Conservation (phyloP, 2,329 filamentous ascomycete genomes). For the Cytospora leucostoma region DNA sequence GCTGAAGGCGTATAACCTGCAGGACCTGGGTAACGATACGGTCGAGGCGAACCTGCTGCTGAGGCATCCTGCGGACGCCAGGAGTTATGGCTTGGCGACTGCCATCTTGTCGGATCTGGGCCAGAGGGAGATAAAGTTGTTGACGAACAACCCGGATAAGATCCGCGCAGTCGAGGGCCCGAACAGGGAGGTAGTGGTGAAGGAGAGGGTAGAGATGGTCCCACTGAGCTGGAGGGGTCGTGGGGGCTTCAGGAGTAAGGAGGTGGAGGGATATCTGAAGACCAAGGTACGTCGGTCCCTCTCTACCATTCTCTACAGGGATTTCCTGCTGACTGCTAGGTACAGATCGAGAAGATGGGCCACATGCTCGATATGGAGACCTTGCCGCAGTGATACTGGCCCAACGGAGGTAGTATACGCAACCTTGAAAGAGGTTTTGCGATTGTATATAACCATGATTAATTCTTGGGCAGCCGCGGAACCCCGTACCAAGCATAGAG, state of each 20-base stretch:
- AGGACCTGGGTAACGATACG: slow-evolving; percentile 95
- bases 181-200: slow-evolving; percentile 82
- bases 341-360: slow-evolving; percentile 83
- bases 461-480: not conserved
- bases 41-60: slow-evolving; percentile 93
- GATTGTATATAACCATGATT: slow-evolving; percentile 8
- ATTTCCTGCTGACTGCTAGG: slow-evolving; percentile 15
- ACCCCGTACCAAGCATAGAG: not conserved
- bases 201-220: slow-evolving; percentile 91
- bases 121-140: slow-evolving; percentile 72
- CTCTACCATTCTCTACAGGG: not conserved
- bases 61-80: slow-evolving; percentile 88
- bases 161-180: slow-evolving; percentile 92
- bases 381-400: slow-evolving; percentile 28
- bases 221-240: slow-evolving; percentile 88
- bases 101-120: slow-evolving; percentile 90
- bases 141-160: slow-evolving; percentile 98
- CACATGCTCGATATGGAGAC: slow-evolving; percentile 68
- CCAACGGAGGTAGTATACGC: not conserved
- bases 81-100: slow-evolving; percentile 94
- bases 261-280: slow-evolving; percentile 90
- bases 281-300: slow-evolving; percentile 74
- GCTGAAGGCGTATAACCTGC: slow-evolving; percentile 95
- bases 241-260: slow-evolving; percentile 79
- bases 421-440: not conserved